Percentiles rank a stretch among this genome's conserved stretches.
phyloP scores from a whole-genome alignment of 345 rosid species.

The Eutrema japonicum region DNA sequence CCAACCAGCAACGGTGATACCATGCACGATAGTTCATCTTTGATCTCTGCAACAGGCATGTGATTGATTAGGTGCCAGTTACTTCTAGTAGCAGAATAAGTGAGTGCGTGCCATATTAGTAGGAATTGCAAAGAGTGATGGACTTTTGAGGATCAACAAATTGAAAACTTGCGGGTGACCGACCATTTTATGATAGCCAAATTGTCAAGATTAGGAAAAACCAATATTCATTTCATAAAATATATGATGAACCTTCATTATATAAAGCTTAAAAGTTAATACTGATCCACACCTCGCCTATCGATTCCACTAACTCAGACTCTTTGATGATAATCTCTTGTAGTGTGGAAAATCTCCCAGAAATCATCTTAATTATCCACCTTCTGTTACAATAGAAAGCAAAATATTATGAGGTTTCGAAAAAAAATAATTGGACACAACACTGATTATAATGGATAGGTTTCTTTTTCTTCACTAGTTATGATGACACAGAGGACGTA shows the following conservation, averaged over 20 bases:
- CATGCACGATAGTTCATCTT: conserved; percentile 99
- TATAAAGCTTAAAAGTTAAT: conserved; percentile 53
- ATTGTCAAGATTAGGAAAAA: conserved; percentile 20
- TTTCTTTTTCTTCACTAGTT: conserved; percentile 18
- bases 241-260: conserved; percentile 57
- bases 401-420: neutral
- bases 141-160: conserved; percentile 25
- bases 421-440: neutral
- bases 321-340: conserved; percentile 68
- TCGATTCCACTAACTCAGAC: conserved; percentile 81
- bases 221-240: conserved; percentile 28
- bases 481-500: neutral
- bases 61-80: conserved; percentile 6
- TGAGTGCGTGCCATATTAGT: neutral
- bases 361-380: conserved; percentile 81
- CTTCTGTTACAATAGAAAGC: conserved; percentile 57
- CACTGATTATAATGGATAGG: conserved; percentile 12
- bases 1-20: conserved; percentile 99
- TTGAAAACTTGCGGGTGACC: neutral
- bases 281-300: conserved; percentile 82
- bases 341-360: conserved; percentile 51
- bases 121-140: conserved; percentile 6
- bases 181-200: conserved; percentile 4
- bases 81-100: neutral
- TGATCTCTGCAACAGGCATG: conserved; percentile 62